Evolutionary conservation across 345 rosid species (phyloP).

Genomic region (Turritis glabra): DNA sequence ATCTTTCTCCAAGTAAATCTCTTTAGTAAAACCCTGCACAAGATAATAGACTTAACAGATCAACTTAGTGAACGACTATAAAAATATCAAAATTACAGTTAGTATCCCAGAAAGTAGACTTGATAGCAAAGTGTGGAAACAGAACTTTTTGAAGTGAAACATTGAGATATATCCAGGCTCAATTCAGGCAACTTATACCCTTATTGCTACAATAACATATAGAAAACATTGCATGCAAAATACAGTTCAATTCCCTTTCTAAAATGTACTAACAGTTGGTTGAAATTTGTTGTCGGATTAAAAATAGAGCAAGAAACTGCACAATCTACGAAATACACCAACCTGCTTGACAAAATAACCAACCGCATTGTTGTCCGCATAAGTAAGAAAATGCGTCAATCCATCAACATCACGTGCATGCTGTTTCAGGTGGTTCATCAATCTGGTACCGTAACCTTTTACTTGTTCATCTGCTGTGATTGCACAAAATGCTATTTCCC

Average conservation of each 20-base stretch:
- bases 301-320: constrained; percentile 1
- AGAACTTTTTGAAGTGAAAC: neutral
- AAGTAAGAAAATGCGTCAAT: constrained; percentile 92
- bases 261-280: neutral
- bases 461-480: constrained; percentile 99
- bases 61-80: constrained; percentile 6
- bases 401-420: constrained; percentile 98
- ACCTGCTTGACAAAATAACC: constrained; percentile 99
- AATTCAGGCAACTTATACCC: neutral
- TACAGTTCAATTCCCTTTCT: neutral
- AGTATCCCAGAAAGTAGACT: constrained; percentile 1
- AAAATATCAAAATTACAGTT: neutral
- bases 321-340: constrained; percentile 10
- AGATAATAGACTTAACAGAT: constrained; percentile 5
- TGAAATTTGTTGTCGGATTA: neutral
- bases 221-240: neutral
- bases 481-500: constrained; percentile 99
- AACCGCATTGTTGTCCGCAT: constrained; percentile 98
- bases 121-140: neutral
- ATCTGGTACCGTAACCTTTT: constrained; percentile 97
- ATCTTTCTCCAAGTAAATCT: constrained; percentile 95
- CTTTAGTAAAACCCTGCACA: constrained; percentile 95
- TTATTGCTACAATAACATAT: neutral
- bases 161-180: neutral
- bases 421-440: constrained; percentile 99